Evolutionary conservation across 208 protist species (phyloP).

Genomic region (Trypanosoma mega): DNA sequence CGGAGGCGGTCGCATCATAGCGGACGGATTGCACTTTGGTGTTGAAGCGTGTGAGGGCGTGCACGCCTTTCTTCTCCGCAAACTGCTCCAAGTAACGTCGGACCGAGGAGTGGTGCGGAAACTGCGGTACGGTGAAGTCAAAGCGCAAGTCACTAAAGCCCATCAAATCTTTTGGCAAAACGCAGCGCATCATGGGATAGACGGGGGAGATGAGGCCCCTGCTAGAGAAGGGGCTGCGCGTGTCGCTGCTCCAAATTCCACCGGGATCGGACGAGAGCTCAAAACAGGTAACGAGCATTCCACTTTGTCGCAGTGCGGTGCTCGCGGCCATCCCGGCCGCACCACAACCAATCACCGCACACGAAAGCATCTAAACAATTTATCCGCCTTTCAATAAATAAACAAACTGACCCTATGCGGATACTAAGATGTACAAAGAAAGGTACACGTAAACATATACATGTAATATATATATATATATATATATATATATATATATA

Average conservation of each 20-base stretch:
- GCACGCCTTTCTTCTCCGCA: slow-evolving; percentile 62
- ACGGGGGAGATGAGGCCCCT: slow-evolving; percentile 75
- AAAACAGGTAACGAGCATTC: slow-evolving; percentile 88
- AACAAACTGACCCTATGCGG: no score
- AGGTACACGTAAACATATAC: background rate
- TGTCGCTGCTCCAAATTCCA: slow-evolving; percentile 78
- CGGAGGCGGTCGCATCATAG: slow-evolving; percentile 29
- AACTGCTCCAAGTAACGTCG: slow-evolving; percentile 76
- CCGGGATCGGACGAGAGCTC: slow-evolving; percentile 58
- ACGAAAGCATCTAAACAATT: slow-evolving; percentile 62
- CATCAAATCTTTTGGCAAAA: slow-evolving; percentile 86
- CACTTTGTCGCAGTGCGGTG: slow-evolving; percentile 61
- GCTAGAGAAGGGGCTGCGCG: slow-evolving; percentile 60
- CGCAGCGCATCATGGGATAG: slow-evolving; percentile 80
- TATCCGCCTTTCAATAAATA: no score
- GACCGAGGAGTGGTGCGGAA: slow-evolving; percentile 82
- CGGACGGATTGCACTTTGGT: slow-evolving; percentile 86
- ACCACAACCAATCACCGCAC: slow-evolving; percentile 86
- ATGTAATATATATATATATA: background rate
- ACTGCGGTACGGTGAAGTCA: slow-evolving; percentile 81
- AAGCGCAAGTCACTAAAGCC: slow-evolving; percentile 82
- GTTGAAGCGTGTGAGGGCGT: slow-evolving; percentile 79
- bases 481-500: background rate
- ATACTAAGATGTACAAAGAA: slow-evolving; percentile 5
- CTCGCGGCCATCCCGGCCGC: slow-evolving; percentile 82